Evolutionary conservation across 306 rosid genomes (phyloP), one percentile per base, ranked within the genome.

Genomic region (Vigna radiata): DNA sequence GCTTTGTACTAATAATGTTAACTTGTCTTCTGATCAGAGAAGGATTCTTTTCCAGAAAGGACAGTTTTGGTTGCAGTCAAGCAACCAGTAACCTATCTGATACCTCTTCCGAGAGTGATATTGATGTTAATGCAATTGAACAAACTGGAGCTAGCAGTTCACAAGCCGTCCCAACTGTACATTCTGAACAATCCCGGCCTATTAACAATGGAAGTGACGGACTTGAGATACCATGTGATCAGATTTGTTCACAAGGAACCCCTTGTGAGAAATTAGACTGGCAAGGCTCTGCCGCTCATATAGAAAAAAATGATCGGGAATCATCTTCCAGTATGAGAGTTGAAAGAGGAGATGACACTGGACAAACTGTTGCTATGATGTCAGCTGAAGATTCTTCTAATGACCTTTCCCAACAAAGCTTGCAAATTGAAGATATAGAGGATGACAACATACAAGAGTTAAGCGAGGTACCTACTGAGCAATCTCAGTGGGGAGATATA

Each of bases 1-100:
- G 75, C 75, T 17, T 67, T 48, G 59, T 79, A 39, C 33, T 19
- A 9, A 64, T 72, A 56, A 62, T 31, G 15, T 41, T 61, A 70
- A 70, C 73, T 69, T 63, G 67, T 79, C 84, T 79, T 72, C 80
- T 85, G 79, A 74, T 68, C 48, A 95, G 99, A 96, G 98, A 92
- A 74, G 99, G 96, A 27, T 89, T 90, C 80, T 82, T 80, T 86
- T 90, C 87, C 77, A 82, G 86, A 84, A 80, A 85, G 86, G 90
- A 94, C 77, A 74, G 54, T 76, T 74, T 87, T 83, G 87, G 77
- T 77, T 77, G 85, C 75, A 81, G 79, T 79, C 94, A 88, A 84
- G 87, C 68, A 48, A 78, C 89, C 77, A 79, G 83, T 86, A 82
- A 77, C 71, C 82, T 69, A 44, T 87, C 86, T 37, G 97, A 88